Conservation (phyloP, 2,329 filamentous ascomycete genomes). For the Myriangium duriaei region DNA sequence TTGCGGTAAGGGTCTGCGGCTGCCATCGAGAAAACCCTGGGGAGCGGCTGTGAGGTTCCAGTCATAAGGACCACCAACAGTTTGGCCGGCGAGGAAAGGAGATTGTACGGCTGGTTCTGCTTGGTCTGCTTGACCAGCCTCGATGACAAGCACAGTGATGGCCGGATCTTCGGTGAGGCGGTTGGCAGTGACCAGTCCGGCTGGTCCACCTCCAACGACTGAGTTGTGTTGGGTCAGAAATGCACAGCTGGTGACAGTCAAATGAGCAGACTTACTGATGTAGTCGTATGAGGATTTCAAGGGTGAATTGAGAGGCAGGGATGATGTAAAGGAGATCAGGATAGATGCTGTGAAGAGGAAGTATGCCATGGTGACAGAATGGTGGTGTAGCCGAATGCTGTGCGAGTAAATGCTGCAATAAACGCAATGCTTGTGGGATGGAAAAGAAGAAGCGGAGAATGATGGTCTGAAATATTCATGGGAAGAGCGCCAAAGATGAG, state of each 20-base stretch:
- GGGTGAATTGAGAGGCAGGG: constrained; percentile 20
- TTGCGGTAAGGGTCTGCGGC: constrained; percentile 15
- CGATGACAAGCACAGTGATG: constrained; percentile 21
- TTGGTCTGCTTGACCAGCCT: constrained; percentile 19
- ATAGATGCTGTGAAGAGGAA: constrained; percentile 7
- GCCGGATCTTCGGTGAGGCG: constrained; percentile 20
- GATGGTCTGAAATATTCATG: too few relatives aligned
- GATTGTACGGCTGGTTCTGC: constrained; percentile 15
- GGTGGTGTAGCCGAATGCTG: not conserved
- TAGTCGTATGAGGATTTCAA: constrained; percentile 20
- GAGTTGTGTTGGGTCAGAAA: not conserved
- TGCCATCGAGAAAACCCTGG: constrained; percentile 18
- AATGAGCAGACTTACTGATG: constrained; percentile 13
- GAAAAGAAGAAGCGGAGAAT: too few relatives aligned
- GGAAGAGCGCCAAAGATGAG: too few relatives aligned
- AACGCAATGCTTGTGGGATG: too few relatives aligned
- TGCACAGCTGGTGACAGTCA: not conserved
- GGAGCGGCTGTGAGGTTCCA: constrained; percentile 19
- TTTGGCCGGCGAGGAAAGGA: constrained; percentile 19
- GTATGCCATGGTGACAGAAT: constrained; percentile 7
- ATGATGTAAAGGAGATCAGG: constrained; percentile 7
- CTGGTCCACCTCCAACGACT: constrained; percentile 21
- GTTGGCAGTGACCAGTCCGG: constrained; percentile 20
- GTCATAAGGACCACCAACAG: constrained; percentile 17
- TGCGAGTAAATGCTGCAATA: not conserved